These are phyloP conservation scores for Hsuehochloa calcarea DNA, from an alignment of 176 grass and related monocot genomes.

Conservation along the genomic window DNA sequence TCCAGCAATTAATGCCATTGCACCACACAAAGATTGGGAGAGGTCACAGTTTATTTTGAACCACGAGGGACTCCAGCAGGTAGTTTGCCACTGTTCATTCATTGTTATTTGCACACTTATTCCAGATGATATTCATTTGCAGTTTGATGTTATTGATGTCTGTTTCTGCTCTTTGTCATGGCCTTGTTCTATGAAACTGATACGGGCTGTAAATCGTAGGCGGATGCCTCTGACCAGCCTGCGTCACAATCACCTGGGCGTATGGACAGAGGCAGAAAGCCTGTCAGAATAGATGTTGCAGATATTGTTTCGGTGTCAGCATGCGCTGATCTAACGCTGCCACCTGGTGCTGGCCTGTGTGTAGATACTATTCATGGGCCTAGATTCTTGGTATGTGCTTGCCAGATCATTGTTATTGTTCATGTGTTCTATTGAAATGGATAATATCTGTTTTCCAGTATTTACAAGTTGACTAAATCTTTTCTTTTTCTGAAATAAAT, in stretches of 20 bases:
- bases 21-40: conserved; percentile 92
- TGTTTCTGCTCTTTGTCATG: neutral
- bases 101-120: conserved; percentile 1
- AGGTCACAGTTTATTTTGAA: conserved; percentile 91
- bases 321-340: conserved; percentile 82
- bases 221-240: conserved; percentile 50
- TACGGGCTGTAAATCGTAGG: conserved; percentile 43
- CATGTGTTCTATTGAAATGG: conserved; percentile 5
- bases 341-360: conserved; percentile 83
- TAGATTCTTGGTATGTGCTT: conserved; percentile 66
- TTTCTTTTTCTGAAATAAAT: neutral
- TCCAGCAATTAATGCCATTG: conserved; percentile 61
- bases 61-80: conserved; percentile 90
- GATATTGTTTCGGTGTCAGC: conserved; percentile 83
- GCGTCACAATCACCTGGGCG: conserved; percentile 47
- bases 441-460: neutral
- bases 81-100: conserved; percentile 30
- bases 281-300: conserved; percentile 65
- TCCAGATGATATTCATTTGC: neutral
- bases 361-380: conserved; percentile 80
- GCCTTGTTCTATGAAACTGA: neutral
- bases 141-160: conserved; percentile 16
- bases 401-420: conserved; percentile 5
- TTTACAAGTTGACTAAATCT: neutral
- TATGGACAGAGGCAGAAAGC: conserved; percentile 49